phyloP scores from a whole-genome alignment of 2,329 filamentous ascomycete genomes.

The Monilinia fructicola region DNA sequence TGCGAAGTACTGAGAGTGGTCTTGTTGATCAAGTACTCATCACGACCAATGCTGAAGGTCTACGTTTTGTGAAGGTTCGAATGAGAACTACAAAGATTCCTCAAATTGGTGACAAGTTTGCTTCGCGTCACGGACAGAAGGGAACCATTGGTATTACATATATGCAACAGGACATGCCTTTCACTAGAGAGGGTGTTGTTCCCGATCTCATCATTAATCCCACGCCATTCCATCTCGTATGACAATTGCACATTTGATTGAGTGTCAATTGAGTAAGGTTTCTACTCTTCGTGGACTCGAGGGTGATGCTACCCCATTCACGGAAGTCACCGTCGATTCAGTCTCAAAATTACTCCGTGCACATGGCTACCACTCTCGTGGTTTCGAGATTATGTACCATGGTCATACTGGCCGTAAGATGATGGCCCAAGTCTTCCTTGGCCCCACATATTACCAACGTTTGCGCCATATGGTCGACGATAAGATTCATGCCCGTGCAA shows the following conservation, averaged over 20 bases:
- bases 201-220: constrained; percentile 97
- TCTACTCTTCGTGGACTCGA: constrained; percentile 90
- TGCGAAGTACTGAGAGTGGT: constrained; percentile 93
- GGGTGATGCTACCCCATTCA: constrained; percentile 96
- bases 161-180: constrained; percentile 98
- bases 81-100: constrained; percentile 97
- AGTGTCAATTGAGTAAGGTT: constrained; percentile 96
- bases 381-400: constrained; percentile 98
- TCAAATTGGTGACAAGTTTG: constrained; percentile 99
- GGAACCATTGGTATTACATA: constrained; percentile 99
- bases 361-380: constrained; percentile 93
- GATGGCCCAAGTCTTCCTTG: constrained; percentile 91
- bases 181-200: constrained; percentile 84
- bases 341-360: constrained; percentile 83
- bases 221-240: constrained; percentile 99
- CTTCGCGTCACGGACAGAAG: constrained; percentile 98
- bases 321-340: constrained; percentile 92
- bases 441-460: constrained; percentile 98
- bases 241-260: constrained; percentile 99
- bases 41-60: constrained; percentile 90
- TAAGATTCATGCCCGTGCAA: constrained; percentile 98
- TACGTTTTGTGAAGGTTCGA: constrained; percentile 95
- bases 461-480: constrained; percentile 99
- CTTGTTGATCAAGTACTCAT: constrained; percentile 92
- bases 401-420: constrained; percentile 95